A percentile compares a stretch with the other conserved stretches of the same genome.
These are phyloP conservation scores for Blastocystis sp. DNA, from an alignment of 352 stramenopile species.

Conservation along the genomic window DNA sequence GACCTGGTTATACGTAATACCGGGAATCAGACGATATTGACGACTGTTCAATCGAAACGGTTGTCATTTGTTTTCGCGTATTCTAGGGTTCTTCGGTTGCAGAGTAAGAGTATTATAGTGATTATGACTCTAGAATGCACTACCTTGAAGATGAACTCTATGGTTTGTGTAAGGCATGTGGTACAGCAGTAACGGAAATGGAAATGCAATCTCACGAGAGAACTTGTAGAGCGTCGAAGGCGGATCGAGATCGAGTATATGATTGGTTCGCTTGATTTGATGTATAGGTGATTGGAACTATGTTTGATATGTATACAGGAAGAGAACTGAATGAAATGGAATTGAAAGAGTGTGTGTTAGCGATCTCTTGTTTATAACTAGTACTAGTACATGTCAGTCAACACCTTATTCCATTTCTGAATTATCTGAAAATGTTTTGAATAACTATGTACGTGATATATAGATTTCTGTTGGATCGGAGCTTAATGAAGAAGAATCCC, in stretches of 20 bases:
- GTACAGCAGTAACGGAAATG: not conserved
- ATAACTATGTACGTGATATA: not conserved
- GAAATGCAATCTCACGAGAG: not conserved
- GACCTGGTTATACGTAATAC: not conserved
- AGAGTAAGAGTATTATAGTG: not conserved
- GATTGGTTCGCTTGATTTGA: not conserved
- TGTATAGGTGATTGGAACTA: not conserved
- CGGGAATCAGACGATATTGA: not conserved
- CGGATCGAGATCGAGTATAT: not conserved
- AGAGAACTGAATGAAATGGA: not conserved
- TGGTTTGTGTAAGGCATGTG: constrained; percentile 23
- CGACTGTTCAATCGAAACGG: not conserved
- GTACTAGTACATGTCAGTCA: not conserved
- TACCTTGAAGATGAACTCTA: constrained; percentile 13
- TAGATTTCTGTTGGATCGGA: not conserved
- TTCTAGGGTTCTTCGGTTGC: not conserved
- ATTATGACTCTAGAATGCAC: not conserved
- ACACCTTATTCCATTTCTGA: not conserved
- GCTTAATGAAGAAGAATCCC: not conserved
- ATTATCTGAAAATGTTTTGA: not conserved
- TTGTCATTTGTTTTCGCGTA: not conserved
- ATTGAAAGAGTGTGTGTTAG: not conserved
- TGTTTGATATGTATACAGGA: constrained; percentile 35
- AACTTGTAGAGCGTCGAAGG: not conserved
- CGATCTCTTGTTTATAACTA: no score